These are phyloP conservation scores for Coemansia sp. DNA, from an alignment of 192 early-diverging fungal genomes.

Conservation along the genomic window DNA sequence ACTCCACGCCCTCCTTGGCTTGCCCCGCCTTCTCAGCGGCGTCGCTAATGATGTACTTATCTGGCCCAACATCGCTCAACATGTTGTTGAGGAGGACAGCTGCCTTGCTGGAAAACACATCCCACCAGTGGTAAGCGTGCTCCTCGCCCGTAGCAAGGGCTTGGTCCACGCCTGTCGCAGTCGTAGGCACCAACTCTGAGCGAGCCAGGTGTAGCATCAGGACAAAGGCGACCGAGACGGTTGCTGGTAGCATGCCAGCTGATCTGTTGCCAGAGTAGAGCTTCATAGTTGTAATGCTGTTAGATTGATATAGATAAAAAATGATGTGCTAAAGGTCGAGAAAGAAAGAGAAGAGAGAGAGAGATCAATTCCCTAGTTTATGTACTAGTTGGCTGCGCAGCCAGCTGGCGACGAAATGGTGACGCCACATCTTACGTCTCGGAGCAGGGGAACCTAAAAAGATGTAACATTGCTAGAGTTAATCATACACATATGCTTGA, in stretches of 20 bases:
- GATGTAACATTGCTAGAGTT: background rate
- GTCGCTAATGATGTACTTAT: constrained; percentile 22
- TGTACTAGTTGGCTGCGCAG: background rate
- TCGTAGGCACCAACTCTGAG: constrained; percentile 26
- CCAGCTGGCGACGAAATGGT: background rate
- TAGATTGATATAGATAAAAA: background rate
- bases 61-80: constrained; percentile 13
- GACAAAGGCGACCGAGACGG: background rate
- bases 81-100: constrained; percentile 19
- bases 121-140: constrained; percentile 48
- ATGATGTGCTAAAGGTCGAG: background rate
- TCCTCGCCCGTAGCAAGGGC: constrained; percentile 3
- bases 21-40: constrained; percentile 19
- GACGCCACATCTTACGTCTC: background rate
- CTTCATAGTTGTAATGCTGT: background rate
- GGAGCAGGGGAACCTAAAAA: background rate
- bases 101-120: constrained; percentile 33
- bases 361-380: background rate
- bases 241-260: background rate
- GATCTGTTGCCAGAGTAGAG: background rate
- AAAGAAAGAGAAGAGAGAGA: background rate
- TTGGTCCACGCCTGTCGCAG: constrained; percentile 8
- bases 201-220: background rate
- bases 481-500: constrained; percentile 1
- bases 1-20: constrained; percentile 15